These are phyloP conservation scores for Brassica napus DNA, from an alignment of 345 rosid species.

Conservation along the genomic window Da-Ae NC_063442.1:14057001-14057500, in stretches of 20 bases:
- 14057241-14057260: slow-evolving; percentile 20
- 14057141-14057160: neutral
- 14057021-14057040: neutral
- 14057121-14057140: neutral
- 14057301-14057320: slow-evolving; percentile 34
- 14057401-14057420: slow-evolving; percentile 79
- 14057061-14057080: neutral
- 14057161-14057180: slow-evolving; percentile 22
- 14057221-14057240: neutral
- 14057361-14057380: slow-evolving; percentile 24
- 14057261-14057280: slow-evolving; percentile 21
- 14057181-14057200: neutral
- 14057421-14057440: slow-evolving; percentile 69
- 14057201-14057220: slow-evolving; percentile 22
- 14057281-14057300: slow-evolving; percentile 20
- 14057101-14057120: neutral
- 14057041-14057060: neutral
- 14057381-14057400: slow-evolving; percentile 60
- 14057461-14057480: neutral
- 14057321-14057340: slow-evolving; percentile 22
- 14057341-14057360: slow-evolving; percentile 27
- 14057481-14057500: no score
- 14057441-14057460: neutral
- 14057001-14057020: neutral
- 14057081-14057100: neutral